A percentile compares a stretch with the other conserved stretches of the same genome.
These are phyloP conservation scores for Populus simonii DNA, from an alignment of 345 rosid genomes.

Conservation along the genomic window DNA sequence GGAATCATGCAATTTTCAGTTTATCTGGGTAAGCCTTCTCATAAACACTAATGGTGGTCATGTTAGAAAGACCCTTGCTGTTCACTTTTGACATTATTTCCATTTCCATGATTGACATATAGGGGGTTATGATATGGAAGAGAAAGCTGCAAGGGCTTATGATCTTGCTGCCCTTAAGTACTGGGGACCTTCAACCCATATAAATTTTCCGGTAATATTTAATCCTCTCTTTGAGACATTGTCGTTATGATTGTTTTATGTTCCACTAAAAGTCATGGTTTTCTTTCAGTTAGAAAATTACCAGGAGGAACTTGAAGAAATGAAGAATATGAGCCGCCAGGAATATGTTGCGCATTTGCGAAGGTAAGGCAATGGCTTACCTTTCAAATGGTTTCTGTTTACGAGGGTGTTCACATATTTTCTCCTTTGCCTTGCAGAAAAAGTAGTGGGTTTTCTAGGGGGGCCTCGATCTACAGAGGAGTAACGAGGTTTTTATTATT, in stretches of 20 bases:
- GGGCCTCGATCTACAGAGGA: constrained; percentile 86
- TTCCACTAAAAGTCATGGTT: background rate
- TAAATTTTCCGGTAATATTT: constrained; percentile 56
- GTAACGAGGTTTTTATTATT: constrained; percentile 67
- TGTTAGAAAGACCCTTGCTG: background rate
- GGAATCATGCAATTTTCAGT: constrained; percentile 43
- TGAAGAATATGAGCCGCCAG: constrained; percentile 82
- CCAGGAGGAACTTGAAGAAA: constrained; percentile 52
- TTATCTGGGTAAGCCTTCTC: constrained; percentile 56
- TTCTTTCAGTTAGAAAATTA: constrained; percentile 59
- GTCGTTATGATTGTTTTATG: too few relatives aligned
- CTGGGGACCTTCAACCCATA: constrained; percentile 81
- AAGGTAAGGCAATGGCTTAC: constrained; percentile 34
- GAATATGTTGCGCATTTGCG: constrained; percentile 77
- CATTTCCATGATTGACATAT: background rate
- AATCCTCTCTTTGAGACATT: background rate
- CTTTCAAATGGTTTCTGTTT: background rate
- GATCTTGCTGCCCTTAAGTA: constrained; percentile 86
- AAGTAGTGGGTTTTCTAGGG: constrained; percentile 84
- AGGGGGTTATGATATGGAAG: constrained; percentile 93
- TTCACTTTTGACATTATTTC: background rate
- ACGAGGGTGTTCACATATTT: background rate
- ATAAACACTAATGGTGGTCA: background rate
- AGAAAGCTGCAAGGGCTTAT: constrained; percentile 77
- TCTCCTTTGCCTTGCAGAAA: constrained; percentile 41